phyloP scores from a whole-genome alignment of 1,284 basidiomycete species.

The Malassezia pachydermatis region DNA sequence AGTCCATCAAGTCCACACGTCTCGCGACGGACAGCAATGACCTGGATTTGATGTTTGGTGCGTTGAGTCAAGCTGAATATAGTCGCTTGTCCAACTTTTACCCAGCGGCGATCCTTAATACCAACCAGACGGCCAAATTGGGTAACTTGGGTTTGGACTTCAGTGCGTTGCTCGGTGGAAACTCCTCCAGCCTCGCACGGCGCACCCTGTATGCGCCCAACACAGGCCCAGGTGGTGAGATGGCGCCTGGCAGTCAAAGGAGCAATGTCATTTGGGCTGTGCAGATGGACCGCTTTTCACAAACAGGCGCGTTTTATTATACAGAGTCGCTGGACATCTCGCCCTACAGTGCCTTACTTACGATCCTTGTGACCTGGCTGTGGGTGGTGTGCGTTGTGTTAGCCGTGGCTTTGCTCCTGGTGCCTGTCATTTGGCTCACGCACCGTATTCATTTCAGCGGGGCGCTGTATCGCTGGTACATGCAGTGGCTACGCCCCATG shows the following conservation, averaged over 20 bases:
- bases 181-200: too few relatives aligned
- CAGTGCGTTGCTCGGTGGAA: neutral
- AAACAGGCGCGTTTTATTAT: constrained; percentile 31
- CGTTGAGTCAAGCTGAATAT: constrained; percentile 24
- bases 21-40: constrained; percentile 67
- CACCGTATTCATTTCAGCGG: too few relatives aligned
- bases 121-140: constrained; percentile 8
- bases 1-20: constrained; percentile 70
- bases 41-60: constrained; percentile 24
- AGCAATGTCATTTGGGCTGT: constrained; percentile 21
- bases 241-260: constrained; percentile 17
- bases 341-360: constrained; percentile 37
- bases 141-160: neutral
- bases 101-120: constrained; percentile 10
- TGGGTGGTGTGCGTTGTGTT: constrained; percentile 32
- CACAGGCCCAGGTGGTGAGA: constrained; percentile 37
- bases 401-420: constrained; percentile 15
- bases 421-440: constrained; percentile 14
- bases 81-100: constrained; percentile 15
- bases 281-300: constrained; percentile 17
- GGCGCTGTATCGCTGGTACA: neutral
- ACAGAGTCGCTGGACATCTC: constrained; percentile 33
- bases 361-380: constrained; percentile 34
- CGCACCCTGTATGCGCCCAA: constrained; percentile 34
- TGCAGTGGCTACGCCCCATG: constrained; percentile 1